Evolutionary conservation across 352 stramenopile species (phyloP).

Genomic region (Pythium pectinolyticum): DNA sequence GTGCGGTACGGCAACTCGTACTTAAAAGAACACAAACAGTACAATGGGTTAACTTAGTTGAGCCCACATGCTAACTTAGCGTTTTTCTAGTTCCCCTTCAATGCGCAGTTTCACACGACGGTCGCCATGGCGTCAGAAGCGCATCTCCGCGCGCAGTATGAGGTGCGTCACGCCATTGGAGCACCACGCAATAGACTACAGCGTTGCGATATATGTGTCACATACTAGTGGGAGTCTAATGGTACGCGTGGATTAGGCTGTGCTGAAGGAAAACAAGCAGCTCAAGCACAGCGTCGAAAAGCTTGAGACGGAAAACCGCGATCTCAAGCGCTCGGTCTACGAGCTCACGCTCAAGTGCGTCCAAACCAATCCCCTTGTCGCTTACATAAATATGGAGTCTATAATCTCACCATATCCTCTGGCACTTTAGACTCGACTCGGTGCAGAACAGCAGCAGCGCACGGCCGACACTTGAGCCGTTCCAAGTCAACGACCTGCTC

Average conservation of each 20-base stretch:
- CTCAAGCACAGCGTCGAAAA: constrained; percentile 81
- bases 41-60: background rate
- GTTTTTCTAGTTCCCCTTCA: background rate
- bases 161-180: constrained; percentile 37
- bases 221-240: background rate
- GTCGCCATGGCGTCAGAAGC: constrained; percentile 72
- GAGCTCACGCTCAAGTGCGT: constrained; percentile 86
- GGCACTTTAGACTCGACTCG: constrained; percentile 58
- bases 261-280: constrained; percentile 86
- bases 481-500: constrained; percentile 72
- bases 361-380: background rate
- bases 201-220: background rate
- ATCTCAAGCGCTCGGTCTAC: constrained; percentile 90
- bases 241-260: constrained; percentile 30
- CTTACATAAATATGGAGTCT: background rate
- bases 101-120: background rate
- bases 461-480: constrained; percentile 44
- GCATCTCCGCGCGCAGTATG: constrained; percentile 81
- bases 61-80: constrained; percentile 5
- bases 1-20: background rate
- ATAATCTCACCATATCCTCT: background rate
- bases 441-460: constrained; percentile 34
- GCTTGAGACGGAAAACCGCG: constrained; percentile 86
- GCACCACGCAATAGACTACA: background rate
- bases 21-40: too few relatives aligned